A percentile compares a stretch with the other conserved stretches of the same genome.
phyloP scores from a whole-genome alignment of 768 basidiomycete genomes.

The Suillus luteus region DNA sequence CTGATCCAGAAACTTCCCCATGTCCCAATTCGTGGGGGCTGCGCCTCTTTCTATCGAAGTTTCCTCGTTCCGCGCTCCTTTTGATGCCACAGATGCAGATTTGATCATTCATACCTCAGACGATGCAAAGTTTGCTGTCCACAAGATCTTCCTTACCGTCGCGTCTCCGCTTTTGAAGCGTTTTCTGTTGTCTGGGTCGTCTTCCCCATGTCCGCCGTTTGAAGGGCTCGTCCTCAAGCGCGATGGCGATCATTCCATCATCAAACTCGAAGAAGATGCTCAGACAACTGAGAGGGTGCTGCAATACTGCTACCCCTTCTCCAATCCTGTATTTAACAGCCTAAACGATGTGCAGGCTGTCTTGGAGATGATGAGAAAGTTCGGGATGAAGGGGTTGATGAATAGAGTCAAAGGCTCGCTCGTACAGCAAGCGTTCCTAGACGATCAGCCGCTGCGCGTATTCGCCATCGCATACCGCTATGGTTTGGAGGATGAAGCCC shows the following conservation, averaged over 20 bases:
- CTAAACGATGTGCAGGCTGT: constrained; percentile 39
- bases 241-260: constrained; percentile 28
- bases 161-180: constrained; percentile 45
- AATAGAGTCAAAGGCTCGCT: constrained; percentile 32
- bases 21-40: constrained; percentile 30
- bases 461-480: constrained; percentile 44
- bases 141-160: constrained; percentile 42
- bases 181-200: constrained; percentile 24
- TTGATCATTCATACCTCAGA: constrained; percentile 45
- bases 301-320: constrained; percentile 40
- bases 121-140: constrained; percentile 44
- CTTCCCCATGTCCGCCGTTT: constrained; percentile 32
- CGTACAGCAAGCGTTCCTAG: constrained; percentile 26
- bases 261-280: constrained; percentile 36
- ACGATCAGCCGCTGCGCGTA: constrained; percentile 36
- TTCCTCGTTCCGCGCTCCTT: constrained; percentile 33
- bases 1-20: constrained; percentile 13
- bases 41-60: constrained; percentile 33
- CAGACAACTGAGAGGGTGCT: constrained; percentile 35
- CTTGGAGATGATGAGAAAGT: constrained; percentile 40
- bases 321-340: constrained; percentile 32
- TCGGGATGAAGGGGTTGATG: constrained; percentile 38
- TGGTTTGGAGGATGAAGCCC: constrained; percentile 34
- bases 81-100: constrained; percentile 44
- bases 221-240: constrained; percentile 26